Evolutionary conservation across 805 yeast genomes (phyloP).

Genomic region (Saccharomycopsis sp.): DNA sequence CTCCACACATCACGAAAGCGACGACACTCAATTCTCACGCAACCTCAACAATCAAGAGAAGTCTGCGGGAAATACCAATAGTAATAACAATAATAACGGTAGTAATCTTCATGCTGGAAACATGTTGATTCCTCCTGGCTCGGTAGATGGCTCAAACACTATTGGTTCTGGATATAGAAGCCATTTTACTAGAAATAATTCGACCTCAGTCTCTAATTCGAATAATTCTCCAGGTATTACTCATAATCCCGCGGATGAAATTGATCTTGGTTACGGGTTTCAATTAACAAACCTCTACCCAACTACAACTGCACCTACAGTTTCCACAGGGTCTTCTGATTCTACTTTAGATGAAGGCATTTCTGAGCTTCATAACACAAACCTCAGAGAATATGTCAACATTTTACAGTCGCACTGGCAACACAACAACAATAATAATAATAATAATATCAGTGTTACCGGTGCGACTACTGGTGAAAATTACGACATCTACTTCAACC

Average conservation of each 20-base stretch:
- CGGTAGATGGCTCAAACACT: neutral
- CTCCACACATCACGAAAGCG: neutral
- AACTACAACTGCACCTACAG: conserved; percentile 2
- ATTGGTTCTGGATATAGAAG: neutral
- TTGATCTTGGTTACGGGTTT: conserved; percentile 8
- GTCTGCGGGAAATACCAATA: no score
- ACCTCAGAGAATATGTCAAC: conserved; percentile 15
- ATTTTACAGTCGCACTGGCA: conserved; percentile 7
- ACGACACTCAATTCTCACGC: neutral
- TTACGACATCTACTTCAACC: neutral
- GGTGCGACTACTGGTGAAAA: neutral
- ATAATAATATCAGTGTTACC: neutral
- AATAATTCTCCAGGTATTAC: neutral
- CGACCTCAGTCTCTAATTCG: neutral
- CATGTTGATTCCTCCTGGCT: neutral
- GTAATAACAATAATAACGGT: no score
- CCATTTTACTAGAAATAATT: neutral
- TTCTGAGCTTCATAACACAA: neutral
- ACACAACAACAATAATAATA: neutral
- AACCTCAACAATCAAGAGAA: neutral
- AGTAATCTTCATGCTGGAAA: no score
- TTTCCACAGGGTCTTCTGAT: neutral
- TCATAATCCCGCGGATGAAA: neutral
- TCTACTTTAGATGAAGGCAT: neutral
- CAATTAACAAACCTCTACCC: conserved; percentile 8